A percentile compares a stretch with the other conserved stretches of the same genome.
phyloP scores from a whole-genome alignment of 1,139 yeast genomes.

The Torulaspora globosa region DNA sequence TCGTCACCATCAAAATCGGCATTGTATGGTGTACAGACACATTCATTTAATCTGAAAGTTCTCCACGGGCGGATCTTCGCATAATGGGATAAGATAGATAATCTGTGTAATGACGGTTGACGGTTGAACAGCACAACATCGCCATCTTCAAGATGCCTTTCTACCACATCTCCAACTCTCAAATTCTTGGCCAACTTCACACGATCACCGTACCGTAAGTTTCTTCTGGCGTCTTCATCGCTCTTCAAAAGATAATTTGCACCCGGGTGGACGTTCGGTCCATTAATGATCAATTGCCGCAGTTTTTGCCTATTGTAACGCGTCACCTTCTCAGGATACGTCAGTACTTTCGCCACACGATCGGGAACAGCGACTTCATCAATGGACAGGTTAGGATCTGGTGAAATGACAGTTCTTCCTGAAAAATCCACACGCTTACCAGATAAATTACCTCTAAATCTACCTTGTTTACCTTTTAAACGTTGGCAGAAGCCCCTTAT shows the following conservation, averaged over 20 bases:
- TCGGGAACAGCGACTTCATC: slow-evolving; percentile 99
- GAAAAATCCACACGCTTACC: slow-evolving; percentile 99
- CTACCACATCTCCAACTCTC: slow-evolving; percentile 90
- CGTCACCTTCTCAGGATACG: slow-evolving; percentile 94
- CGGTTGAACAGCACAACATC: slow-evolving; percentile 94
- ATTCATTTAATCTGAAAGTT: slow-evolving; percentile 93
- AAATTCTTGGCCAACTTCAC: slow-evolving; percentile 70
- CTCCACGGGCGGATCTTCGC: slow-evolving; percentile 98
- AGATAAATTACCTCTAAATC: slow-evolving; percentile 95
- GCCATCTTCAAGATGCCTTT: slow-evolving; percentile 95
- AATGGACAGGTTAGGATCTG: slow-evolving; percentile 91
- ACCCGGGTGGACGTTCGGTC: slow-evolving; percentile 91
- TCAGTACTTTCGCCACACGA: slow-evolving; percentile 88
- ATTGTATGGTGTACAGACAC: slow-evolving; percentile 98
- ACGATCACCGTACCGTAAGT: slow-evolving; percentile 84
- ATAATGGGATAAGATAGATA: slow-evolving; percentile 90
- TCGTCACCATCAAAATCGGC: slow-evolving; percentile 99
- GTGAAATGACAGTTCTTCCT: slow-evolving; percentile 97
- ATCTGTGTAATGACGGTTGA: slow-evolving; percentile 94
- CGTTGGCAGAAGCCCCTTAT: slow-evolving; percentile 97
- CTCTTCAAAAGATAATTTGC: slow-evolving; percentile 87
- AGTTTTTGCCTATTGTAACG: slow-evolving; percentile 78
- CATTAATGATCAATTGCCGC: slow-evolving; percentile 68
- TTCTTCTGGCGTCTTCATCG: slow-evolving; percentile 81
- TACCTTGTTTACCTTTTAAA: slow-evolving; percentile 96